Conservation (phyloP, 106 monocot species). For the Cymbidium sinense region DNA sequence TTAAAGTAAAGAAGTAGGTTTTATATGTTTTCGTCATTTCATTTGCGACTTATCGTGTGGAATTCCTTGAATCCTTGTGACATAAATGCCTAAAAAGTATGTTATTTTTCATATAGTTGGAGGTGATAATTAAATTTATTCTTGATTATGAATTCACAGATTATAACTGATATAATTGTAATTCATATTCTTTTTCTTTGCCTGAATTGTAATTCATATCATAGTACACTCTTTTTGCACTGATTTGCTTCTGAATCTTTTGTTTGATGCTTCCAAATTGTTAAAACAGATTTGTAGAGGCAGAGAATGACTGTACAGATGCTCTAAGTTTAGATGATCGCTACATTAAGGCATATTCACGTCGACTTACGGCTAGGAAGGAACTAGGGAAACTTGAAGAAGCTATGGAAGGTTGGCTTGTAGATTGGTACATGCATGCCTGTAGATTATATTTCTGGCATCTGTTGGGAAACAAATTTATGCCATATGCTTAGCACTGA, state of each 20-base stretch:
- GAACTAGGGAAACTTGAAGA: conserved; percentile 77
- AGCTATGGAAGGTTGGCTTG: conserved; percentile 70
- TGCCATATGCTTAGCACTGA: background rate
- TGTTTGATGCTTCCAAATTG: background rate
- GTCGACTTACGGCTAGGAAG: conserved; percentile 90
- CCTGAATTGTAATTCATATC: background rate
- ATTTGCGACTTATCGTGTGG: background rate
- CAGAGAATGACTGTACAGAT: conserved; percentile 90
- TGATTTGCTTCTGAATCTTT: background rate
- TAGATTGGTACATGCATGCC: background rate
- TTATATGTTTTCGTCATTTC: conserved; percentile 3
- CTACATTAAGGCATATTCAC: conserved; percentile 96
- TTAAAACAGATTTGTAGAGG: conserved; percentile 67
- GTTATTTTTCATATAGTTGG: background rate
- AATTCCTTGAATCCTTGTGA: background rate
- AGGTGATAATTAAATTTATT: background rate
- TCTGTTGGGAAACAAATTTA: background rate
- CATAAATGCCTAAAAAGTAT: background rate
- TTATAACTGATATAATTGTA: background rate
- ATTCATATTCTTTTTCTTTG: background rate
- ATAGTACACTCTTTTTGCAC: background rate
- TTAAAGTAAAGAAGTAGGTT: conserved; percentile 74
- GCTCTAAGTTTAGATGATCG: conserved; percentile 91
- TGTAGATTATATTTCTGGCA: background rate
- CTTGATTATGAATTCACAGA: background rate